phyloP scores from a whole-genome alignment of 495 filamentous ascomycete species.

The Penicillium tannophilum region DNA sequence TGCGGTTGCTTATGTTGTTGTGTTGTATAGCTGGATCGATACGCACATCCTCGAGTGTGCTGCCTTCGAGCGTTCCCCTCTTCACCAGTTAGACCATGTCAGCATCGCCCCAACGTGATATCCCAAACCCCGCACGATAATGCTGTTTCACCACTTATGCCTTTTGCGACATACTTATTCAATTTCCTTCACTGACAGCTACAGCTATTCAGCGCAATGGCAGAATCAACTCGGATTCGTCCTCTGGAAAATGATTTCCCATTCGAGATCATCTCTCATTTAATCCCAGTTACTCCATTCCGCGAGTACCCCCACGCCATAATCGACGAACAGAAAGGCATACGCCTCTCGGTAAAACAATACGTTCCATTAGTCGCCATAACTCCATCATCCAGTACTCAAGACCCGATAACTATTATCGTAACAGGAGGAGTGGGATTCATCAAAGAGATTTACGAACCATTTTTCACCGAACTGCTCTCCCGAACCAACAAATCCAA shows the following conservation, averaged over 20 bases:
- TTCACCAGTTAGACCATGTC: no score
- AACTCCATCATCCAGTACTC: neutral
- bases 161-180: no score
- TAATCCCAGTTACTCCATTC: slow-evolving; percentile 2
- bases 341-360: slow-evolving; percentile 6
- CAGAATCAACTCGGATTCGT: neutral
- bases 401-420: slow-evolving; percentile 7
- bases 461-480: slow-evolving; percentile 3
- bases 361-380: neutral
- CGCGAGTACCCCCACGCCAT: slow-evolving; percentile 11
- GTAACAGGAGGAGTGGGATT: slow-evolving; percentile 4
- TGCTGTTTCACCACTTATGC: no score
- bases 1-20: no score
- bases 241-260: slow-evolving; percentile 9
- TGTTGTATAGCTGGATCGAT: no score
- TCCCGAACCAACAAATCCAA: neutral
- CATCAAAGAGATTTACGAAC: slow-evolving; percentile 13
- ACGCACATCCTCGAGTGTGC: no score
- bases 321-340: slow-evolving; percentile 7
- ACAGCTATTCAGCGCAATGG: neutral
- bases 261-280: slow-evolving; percentile 7
- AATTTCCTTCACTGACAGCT: no score
- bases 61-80: no score
- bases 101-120: no score
- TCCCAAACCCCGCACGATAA: no score